These are phyloP conservation scores for Strobilomyces echinocephalus DNA, from an alignment of 768 basidiomycete species.

Conservation along the genomic window DNA sequence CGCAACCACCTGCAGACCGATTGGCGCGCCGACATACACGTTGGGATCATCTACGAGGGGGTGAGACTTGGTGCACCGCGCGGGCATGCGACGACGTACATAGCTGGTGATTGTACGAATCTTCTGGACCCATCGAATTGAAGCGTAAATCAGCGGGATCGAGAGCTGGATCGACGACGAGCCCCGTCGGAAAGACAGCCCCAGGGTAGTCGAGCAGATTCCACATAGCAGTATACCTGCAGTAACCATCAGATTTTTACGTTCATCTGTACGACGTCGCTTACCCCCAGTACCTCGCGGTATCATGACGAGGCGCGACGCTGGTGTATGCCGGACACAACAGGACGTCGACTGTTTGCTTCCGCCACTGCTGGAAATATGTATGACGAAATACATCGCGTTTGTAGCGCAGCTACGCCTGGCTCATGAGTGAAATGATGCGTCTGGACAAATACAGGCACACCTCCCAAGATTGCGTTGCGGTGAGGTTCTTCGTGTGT, in stretches of 20 bases:
- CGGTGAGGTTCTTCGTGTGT: constrained; percentile 22
- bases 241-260: neutral
- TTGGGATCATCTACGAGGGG: constrained; percentile 18
- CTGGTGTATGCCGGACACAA: constrained; percentile 34
- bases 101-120: constrained; percentile 13
- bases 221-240: constrained; percentile 40
- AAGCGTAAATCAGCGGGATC: constrained; percentile 16
- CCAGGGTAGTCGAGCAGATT: constrained; percentile 44
- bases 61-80: neutral
- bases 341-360: constrained; percentile 37
- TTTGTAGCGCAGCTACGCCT: constrained; percentile 22
- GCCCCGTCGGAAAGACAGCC: constrained; percentile 42
- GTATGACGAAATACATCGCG: constrained; percentile 33
- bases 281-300: constrained; percentile 33
- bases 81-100: constrained; percentile 11
- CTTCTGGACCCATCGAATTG: constrained; percentile 16
- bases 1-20: constrained; percentile 21
- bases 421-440: neutral
- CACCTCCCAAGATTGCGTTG: constrained; percentile 30
- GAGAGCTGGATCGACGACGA: constrained; percentile 22
- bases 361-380: constrained; percentile 36
- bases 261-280: neutral
- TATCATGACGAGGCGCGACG: constrained; percentile 36
- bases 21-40: constrained; percentile 13
- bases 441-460: neutral